Percentiles rank a stretch among this genome's conserved stretches.
These are phyloP conservation scores for Juncus inflexus DNA, from an alignment of 176 grass and related monocot genomes.

Conservation along the genomic window DNA sequence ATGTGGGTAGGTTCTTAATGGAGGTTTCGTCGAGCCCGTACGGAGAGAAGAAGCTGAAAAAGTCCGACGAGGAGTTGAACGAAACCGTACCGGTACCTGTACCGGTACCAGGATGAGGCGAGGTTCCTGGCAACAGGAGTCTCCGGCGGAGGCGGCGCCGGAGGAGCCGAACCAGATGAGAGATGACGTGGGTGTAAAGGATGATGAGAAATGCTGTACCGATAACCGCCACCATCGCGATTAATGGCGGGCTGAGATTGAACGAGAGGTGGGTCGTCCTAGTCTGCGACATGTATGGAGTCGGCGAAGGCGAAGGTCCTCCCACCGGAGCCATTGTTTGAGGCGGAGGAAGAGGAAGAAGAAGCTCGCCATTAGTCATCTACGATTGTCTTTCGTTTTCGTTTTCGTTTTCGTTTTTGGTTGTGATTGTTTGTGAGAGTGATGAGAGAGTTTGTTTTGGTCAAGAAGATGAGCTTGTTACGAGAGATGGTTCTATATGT, in stretches of 20 bases:
- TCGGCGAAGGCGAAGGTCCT: slow-evolving; percentile 28
- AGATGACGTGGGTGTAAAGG: slow-evolving; percentile 67
- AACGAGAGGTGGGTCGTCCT: slow-evolving; percentile 2
- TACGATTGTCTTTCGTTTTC: neutral
- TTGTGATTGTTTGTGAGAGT: too few species aligned
- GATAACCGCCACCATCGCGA: slow-evolving; percentile 92
- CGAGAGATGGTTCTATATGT: too few species aligned
- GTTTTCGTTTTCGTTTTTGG: too few species aligned
- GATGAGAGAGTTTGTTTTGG: too few species aligned
- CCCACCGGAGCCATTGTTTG: slow-evolving; percentile 1
- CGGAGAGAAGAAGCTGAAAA: slow-evolving; percentile 60
- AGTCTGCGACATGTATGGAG: slow-evolving; percentile 11
- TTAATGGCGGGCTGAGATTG: slow-evolving; percentile 78
- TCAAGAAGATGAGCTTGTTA: too few species aligned
- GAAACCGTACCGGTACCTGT: slow-evolving; percentile 31
- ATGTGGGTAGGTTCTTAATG: slow-evolving; percentile 78
- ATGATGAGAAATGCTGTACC: slow-evolving; percentile 87
- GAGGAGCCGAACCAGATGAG: slow-evolving; percentile 43
- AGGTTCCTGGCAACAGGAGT: slow-evolving; percentile 29
- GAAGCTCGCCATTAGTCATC: slow-evolving; percentile 10
- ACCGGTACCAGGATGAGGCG: slow-evolving; percentile 35
- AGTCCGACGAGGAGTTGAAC: slow-evolving; percentile 39
- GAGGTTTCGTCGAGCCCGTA: slow-evolving; percentile 70
- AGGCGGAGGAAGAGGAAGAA: slow-evolving; percentile 10
- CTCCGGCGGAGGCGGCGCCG: slow-evolving; percentile 35